phyloP scores from a whole-genome alignment of 2,329 filamentous ascomycete species.

The Fusarium bulbicola region DNA sequence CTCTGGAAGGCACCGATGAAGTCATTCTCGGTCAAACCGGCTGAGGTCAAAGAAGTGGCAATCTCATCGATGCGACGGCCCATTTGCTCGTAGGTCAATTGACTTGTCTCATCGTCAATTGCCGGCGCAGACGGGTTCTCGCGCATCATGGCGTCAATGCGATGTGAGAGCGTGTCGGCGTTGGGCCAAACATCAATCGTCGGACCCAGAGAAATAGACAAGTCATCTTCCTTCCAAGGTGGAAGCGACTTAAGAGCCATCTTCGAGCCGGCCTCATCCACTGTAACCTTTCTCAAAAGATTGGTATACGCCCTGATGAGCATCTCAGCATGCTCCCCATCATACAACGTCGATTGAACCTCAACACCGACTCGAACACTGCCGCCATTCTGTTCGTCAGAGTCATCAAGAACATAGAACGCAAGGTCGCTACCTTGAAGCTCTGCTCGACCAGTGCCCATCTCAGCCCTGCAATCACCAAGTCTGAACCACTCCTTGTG shows the following conservation, averaged over 20 bases:
- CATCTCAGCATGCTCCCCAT: background rate
- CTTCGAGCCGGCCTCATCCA: background rate
- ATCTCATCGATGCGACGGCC: background rate
- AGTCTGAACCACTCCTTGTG: slow-evolving; percentile 9
- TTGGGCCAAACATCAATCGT: background rate
- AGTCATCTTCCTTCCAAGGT: background rate
- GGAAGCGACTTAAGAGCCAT: background rate
- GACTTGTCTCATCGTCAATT: background rate
- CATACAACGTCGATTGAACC: background rate
- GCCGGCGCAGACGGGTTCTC: background rate
- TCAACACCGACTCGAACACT: background rate
- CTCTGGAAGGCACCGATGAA: slow-evolving; percentile 8
- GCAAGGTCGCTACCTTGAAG: background rate
- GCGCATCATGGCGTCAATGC: background rate
- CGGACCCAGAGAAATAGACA: background rate
- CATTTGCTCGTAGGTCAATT: background rate
- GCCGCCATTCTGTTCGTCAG: background rate
- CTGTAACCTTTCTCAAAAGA: background rate
- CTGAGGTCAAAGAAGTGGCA: background rate
- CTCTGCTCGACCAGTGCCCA: background rate
- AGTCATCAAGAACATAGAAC: background rate
- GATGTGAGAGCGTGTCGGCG: background rate
- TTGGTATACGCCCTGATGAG: background rate
- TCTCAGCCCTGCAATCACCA: background rate
- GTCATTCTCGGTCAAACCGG: background rate